Conservation (phyloP, 75 land plant species). For the Larix kaempferi region DNA sequence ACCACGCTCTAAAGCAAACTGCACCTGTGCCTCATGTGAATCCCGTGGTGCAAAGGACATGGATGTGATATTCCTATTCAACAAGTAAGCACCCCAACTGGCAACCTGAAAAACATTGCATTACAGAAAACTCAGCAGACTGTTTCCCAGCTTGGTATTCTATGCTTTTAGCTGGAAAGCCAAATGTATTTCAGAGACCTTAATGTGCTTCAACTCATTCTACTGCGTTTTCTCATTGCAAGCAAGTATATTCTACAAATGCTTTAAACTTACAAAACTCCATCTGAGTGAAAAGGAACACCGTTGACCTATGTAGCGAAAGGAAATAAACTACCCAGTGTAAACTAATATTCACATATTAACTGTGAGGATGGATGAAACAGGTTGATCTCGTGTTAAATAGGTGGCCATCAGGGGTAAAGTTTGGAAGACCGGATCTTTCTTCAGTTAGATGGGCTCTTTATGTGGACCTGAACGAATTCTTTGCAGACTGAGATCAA, state of each 20-base stretch:
- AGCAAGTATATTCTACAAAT: background rate
- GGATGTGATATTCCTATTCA: slow-evolving; percentile 52
- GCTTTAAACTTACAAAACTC: background rate
- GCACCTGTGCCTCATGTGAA: slow-evolving; percentile 82
- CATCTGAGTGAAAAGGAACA: background rate
- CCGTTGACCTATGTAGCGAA: background rate
- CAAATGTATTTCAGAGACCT: background rate
- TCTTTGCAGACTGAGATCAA: background rate
- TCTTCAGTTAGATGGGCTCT: background rate
- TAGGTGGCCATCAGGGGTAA: background rate
- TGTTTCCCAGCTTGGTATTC: too few species aligned
- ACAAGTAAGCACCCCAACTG: slow-evolving; percentile 80
- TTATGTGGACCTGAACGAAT: background rate
- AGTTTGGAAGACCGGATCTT: background rate
- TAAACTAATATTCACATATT: background rate
- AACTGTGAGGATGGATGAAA: background rate
- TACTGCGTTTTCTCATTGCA: background rate
- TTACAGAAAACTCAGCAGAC: background rate
- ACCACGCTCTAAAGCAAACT: slow-evolving; percentile 82
- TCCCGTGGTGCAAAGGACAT: slow-evolving; percentile 91
- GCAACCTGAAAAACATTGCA: slow-evolving; percentile 57
- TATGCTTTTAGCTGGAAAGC: background rate
- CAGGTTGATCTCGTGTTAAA: background rate
- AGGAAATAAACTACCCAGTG: background rate
- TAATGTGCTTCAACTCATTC: background rate